phyloP scores from a whole-genome alignment of 768 basidiomycete species.

The Termitomyces sp. region DNA sequence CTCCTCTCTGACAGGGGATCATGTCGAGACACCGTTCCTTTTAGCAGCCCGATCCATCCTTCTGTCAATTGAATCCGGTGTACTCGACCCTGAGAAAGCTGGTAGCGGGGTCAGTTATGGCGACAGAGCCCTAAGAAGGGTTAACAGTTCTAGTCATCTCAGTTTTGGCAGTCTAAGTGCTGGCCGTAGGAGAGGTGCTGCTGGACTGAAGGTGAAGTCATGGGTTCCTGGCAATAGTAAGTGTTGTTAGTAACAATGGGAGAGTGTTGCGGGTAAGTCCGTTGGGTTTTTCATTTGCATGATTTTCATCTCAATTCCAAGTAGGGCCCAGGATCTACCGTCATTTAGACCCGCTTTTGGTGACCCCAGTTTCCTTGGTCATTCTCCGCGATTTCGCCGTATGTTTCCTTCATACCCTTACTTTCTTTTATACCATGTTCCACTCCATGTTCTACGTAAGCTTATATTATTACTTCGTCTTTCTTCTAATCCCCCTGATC shows the following conservation, averaged over 20 bases:
- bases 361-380: constrained; percentile 1
- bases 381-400: constrained; percentile 2
- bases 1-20: constrained; percentile 88
- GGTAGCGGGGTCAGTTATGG: constrained; percentile 97
- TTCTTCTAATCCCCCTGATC: constrained; percentile 2
- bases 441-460: constrained; percentile 15
- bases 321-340: background rate
- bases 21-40: constrained; percentile 91
- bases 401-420: constrained; percentile 27
- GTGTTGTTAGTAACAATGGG: constrained; percentile 49
- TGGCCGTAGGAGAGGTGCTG: constrained; percentile 53
- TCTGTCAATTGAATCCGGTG: constrained; percentile 85
- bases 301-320: background rate
- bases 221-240: constrained; percentile 56
- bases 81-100: constrained; percentile 87
- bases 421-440: constrained; percentile 32
- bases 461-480: background rate
- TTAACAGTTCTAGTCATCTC: constrained; percentile 85
- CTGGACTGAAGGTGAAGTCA: constrained; percentile 53
- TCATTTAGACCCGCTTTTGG: background rate
- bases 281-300: background rate
- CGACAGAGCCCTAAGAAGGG: constrained; percentile 85
- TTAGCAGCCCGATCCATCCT: constrained; percentile 84
- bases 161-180: constrained; percentile 81
- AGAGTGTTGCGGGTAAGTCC: background rate